These are phyloP conservation scores for Caloboletus firmus DNA, from an alignment of 1,284 basidiomycete species.

Conservation along the genomic window DNA sequence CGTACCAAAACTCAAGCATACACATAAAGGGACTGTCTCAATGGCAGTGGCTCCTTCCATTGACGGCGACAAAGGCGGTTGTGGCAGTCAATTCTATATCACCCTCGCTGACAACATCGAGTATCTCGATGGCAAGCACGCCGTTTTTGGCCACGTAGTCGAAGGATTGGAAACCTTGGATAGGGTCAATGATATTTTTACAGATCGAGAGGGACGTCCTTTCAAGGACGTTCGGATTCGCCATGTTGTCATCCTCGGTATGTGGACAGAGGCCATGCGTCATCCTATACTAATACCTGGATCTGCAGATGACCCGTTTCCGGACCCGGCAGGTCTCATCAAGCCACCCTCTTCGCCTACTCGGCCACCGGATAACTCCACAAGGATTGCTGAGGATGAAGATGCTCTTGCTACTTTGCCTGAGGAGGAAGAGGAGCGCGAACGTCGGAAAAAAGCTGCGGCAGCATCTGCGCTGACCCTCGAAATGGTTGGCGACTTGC, in stretches of 20 bases:
- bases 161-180: conserved; percentile 93
- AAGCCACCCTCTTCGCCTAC: conserved; percentile 78
- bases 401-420: conserved; percentile 75
- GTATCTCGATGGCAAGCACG: conserved; percentile 95
- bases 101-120: conserved; percentile 90
- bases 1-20: conserved; percentile 80
- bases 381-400: conserved; percentile 90
- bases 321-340: conserved; percentile 77
- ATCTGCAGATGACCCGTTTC: conserved; percentile 86
- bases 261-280: conserved; percentile 2
- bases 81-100: conserved; percentile 96
- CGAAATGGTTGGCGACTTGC: conserved; percentile 99
- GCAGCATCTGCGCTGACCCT: conserved; percentile 92
- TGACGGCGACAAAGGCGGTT: conserved; percentile 72
- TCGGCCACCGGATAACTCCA: conserved; percentile 77
- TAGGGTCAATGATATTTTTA: conserved; percentile 89
- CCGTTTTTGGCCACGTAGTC: conserved; percentile 93
- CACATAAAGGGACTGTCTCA: conserved; percentile 84
- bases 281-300: conserved; percentile 5
- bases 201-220: conserved; percentile 86
- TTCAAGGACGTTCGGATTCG: conserved; percentile 92
- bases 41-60: conserved; percentile 88
- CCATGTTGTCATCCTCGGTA: conserved; percentile 90
- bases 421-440: conserved; percentile 80
- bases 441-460: conserved; percentile 82